phyloP scores from a whole-genome alignment of 73 alveolate species.

The Paraurostyla sp. region DNA sequence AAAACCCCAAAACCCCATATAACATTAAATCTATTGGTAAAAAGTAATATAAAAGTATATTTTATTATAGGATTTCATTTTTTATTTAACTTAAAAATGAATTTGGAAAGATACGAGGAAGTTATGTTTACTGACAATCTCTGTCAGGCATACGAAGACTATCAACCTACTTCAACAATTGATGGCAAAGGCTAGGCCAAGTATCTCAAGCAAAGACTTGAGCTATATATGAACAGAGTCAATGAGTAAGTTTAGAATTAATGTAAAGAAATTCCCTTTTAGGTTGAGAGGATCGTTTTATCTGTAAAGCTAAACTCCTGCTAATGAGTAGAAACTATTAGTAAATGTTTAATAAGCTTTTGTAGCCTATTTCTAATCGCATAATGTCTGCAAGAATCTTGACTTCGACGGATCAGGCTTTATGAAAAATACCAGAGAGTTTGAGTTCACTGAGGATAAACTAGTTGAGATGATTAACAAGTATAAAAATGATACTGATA shows the following conservation, averaged over 20 bases:
- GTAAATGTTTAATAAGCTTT: background rate
- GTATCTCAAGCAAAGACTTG: background rate
- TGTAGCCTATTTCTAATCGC: background rate
- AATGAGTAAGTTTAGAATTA: background rate
- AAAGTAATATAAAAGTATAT: too few relatives aligned
- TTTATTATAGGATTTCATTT: too few relatives aligned
- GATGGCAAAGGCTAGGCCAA: background rate
- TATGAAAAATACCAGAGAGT: background rate
- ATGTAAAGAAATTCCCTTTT: background rate
- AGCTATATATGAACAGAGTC: background rate
- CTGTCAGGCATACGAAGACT: background rate
- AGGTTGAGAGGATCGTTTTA: conserved; percentile 1
- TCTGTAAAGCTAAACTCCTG: background rate
- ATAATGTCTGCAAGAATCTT: background rate
- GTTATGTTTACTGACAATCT: background rate
- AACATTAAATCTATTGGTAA: background rate
- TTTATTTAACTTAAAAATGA: background rate
- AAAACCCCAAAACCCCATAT: too few relatives aligned
- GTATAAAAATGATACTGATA: background rate
- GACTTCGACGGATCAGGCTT: conserved; percentile 50
- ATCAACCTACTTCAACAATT: background rate
- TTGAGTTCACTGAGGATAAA: conserved; percentile 28
- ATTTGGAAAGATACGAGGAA: background rate
- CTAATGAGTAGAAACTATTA: background rate
- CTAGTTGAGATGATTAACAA: background rate